Evolutionary conservation across 2,329 filamentous ascomycete genomes (phyloP).

Genomic region (Gyromitra esculenta): DNA sequence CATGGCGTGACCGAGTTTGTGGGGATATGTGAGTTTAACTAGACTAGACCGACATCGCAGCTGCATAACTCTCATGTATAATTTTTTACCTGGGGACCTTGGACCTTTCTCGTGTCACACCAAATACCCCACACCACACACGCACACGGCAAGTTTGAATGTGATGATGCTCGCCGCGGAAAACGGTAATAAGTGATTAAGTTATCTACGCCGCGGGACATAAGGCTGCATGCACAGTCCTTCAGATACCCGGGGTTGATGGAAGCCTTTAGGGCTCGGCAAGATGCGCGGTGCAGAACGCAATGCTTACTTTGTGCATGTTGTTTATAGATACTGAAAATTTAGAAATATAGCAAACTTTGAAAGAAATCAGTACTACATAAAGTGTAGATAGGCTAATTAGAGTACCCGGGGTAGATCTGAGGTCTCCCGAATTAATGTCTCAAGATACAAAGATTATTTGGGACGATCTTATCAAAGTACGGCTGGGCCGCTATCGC

Average conservation of each 20-base stretch:
- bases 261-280: constrained; percentile 10
- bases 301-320: constrained; percentile 11
- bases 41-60: constrained; percentile 14
- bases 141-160: not conserved
- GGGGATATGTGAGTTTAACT: constrained; percentile 23
- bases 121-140: constrained; percentile 25
- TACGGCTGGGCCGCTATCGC: not conserved
- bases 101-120: constrained; percentile 11
- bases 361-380: constrained; percentile 11
- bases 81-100: not conserved
- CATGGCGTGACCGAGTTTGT: constrained; percentile 19
- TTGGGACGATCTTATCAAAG: not conserved
- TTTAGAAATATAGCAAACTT: constrained; percentile 1
- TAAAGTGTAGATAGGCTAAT: not conserved
- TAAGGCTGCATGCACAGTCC: constrained; percentile 13
- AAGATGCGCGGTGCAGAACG: not conserved
- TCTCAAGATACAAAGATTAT: not conserved
- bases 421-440: not conserved
- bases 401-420: constrained; percentile 5
- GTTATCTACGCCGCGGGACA: not conserved
- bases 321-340: not conserved
- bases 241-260: not conserved
- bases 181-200: constrained; percentile 16
- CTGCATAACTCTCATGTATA: not conserved
- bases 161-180: constrained; percentile 5